phyloP scores from a whole-genome alignment of 192 early-diverging fungal species.

The Coemansia sp. region DNA sequence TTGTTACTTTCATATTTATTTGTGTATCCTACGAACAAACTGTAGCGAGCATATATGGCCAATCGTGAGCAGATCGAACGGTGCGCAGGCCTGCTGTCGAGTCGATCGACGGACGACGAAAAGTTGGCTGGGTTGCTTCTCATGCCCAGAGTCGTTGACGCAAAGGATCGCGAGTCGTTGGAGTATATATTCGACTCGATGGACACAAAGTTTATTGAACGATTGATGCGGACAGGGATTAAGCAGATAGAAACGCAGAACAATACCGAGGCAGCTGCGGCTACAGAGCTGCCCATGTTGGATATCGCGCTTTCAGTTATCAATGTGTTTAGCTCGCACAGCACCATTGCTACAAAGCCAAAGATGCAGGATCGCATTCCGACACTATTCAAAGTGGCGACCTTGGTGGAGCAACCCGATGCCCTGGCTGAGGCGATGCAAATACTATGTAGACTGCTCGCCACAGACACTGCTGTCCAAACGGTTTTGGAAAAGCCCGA shows the following conservation, averaged over 20 bases:
- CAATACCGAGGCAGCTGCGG: background rate
- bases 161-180: constrained; percentile 29
- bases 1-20: background rate
- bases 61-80: constrained; percentile 34
- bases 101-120: constrained; percentile 48
- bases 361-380: constrained; percentile 41
- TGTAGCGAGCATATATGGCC: background rate
- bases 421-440: constrained; percentile 20
- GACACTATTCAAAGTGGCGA: constrained; percentile 25
- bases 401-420: background rate
- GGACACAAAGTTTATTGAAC: constrained; percentile 43
- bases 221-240: constrained; percentile 42
- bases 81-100: constrained; percentile 44
- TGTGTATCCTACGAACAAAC: background rate
- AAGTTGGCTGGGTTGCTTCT: constrained; percentile 54
- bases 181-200: constrained; percentile 33
- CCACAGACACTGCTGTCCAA: constrained; percentile 22
- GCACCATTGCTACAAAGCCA: constrained; percentile 21
- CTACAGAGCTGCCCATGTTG: constrained; percentile 21
- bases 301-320: constrained; percentile 37
- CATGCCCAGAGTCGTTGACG: constrained; percentile 37
- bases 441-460: constrained; percentile 27
- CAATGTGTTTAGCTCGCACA: constrained; percentile 41
- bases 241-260: constrained; percentile 18
- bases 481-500: constrained; percentile 14